Evolutionary conservation across 2,329 filamentous ascomycete species (phyloP), one percentile per base, ranked within the genome.

Genomic region (Phaeosphaeriaceae sp.): DNA sequence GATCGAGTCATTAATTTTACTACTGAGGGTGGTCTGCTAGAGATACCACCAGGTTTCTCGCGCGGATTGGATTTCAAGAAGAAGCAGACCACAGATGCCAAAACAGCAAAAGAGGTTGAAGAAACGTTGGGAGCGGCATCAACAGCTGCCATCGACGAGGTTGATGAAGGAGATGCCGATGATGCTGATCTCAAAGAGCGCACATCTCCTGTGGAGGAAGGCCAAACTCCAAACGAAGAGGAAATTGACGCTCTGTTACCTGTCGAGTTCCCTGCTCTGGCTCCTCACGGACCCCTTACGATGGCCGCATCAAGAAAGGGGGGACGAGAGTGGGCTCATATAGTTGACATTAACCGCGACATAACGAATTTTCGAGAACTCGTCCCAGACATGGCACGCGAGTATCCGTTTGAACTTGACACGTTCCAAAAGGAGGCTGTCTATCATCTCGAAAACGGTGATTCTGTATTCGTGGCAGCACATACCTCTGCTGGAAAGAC

Each of bases 371-470:
- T 99, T 74, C 81, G 83, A 50, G 93, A 97, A 53, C 79, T 99
- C 30, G 92, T 99, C 6, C 94, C 94, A 0, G 90, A 97, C 52
- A 97, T 97, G 92, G 94, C 94, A 1, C 84, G 88, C 57, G 89
- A 95, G 56, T 99, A 92, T 90, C 92, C 93, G 0, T 99, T 99
- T 61, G 94, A 99, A 72, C 84, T 97, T 29, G 94, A 99, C 65
- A 96, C 89, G 0, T 99, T 99, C 76, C 94, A 99, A 69, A 99
- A 99, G 69, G 94, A 99, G 76, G 94, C 94, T 5, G 90, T 99
- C 2, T 99, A 97, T 70, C 94, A 97, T 74, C 84, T 99, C 3
- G 94, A 99, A 71, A 92, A 88, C 66, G 93, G 94, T 15, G 94
- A 99, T 68, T 97, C 93, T 0, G 94, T 99, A 20, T 99, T 99